Percentiles rank a stretch among this genome's conserved stretches.
phyloP scores from a whole-genome alignment of 2,329 filamentous ascomycete genomes.

The Stachybotrys chartarum region DNA sequence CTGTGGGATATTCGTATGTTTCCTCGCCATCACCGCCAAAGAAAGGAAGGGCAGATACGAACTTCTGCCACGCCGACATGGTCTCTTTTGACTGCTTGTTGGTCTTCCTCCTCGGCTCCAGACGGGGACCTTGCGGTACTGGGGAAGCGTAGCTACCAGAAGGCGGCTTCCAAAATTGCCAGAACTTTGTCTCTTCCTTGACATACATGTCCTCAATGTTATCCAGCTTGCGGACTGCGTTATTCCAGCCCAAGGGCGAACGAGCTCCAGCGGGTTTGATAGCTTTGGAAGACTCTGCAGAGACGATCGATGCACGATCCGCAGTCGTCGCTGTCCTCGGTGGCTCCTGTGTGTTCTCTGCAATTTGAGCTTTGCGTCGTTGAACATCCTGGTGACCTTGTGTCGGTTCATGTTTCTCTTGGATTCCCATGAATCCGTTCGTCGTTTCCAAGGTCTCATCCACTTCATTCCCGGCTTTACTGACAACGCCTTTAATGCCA shows the following conservation, averaged over 20 bases:
- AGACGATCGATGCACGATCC: conserved; percentile 29
- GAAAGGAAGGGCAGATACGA: conserved; percentile 45
- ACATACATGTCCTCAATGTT: conserved; percentile 43
- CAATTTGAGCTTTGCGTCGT: conserved; percentile 20
- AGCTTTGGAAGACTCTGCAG: conserved; percentile 28
- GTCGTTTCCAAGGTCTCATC: conserved; percentile 46
- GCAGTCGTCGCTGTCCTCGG: conserved; percentile 15
- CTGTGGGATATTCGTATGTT: conserved; percentile 50
- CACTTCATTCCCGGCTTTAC: conserved; percentile 40
- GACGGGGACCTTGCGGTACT: conserved; percentile 48
- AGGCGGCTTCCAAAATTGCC: conserved; percentile 59
- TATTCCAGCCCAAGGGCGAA: conserved; percentile 20
- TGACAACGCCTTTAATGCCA: conserved; percentile 38
- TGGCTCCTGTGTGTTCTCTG: conserved; percentile 18
- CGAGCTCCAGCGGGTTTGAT: conserved; percentile 1
- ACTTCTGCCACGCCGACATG: conserved; percentile 42
- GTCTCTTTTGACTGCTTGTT: conserved; percentile 26
- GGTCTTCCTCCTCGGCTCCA: conserved; percentile 21
- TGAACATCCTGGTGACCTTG: conserved; percentile 10
- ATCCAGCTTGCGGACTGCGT: conserved; percentile 44
- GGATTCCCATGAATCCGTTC: conserved; percentile 40
- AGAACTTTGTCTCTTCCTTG: conserved; percentile 43
- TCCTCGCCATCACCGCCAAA: conserved; percentile 33
- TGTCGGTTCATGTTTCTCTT: neutral
- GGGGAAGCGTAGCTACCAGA: conserved; percentile 54